Base-by-base conservation (phyloP, 305 asterid genomes). In the Solanum hybrid region DNA sequence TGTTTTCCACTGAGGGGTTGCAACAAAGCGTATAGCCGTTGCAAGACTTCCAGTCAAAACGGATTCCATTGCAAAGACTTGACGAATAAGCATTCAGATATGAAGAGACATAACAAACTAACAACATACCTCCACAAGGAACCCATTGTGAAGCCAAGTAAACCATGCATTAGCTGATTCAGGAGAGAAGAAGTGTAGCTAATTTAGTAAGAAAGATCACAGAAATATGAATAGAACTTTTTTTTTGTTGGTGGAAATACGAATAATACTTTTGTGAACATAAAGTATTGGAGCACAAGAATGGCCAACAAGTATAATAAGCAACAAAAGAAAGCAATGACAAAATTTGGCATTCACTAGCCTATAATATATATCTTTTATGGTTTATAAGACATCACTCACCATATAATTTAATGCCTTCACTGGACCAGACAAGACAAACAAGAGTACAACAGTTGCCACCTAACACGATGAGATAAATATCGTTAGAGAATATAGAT, bases 401-500 rank as follows among this genome's bases (percentile, higher is more conserved):
- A 97, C 99, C 96, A 96, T 89, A 91, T 96, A 97, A 34, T 99
- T 96, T 86, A 95, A 75, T 35, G 99, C 98, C 93, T 97, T 97
- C 91, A 96, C 98, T 6, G 99, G 99, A 90, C 99, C 99, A 86
- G 99, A 96, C 91, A 96, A 90, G 90, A 96, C 97, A 56, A 97
- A 94, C 93, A 97, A 92, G 38, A 97, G 93, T 38, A 97, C 94
- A 87, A 91, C 89, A 34, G 99, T 97, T 64, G 98, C 99, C 91
- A 96, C 98, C 98, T 97, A 92, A 88, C 26, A 79, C 37, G 87
- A 92, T 26, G 80, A 90, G 86, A 89, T 60, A 88, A 86, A 71
- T 51, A 4, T 13, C 22, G 13, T 84, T 20, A 84, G 75, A 51
- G 75, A 84, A 84, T 31, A 38, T 31, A 6, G 87, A 51, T 31